These are phyloP conservation scores for Alternaria viburni DNA, from an alignment of 2,329 filamentous ascomycete species.

Conservation along the genomic window DNA sequence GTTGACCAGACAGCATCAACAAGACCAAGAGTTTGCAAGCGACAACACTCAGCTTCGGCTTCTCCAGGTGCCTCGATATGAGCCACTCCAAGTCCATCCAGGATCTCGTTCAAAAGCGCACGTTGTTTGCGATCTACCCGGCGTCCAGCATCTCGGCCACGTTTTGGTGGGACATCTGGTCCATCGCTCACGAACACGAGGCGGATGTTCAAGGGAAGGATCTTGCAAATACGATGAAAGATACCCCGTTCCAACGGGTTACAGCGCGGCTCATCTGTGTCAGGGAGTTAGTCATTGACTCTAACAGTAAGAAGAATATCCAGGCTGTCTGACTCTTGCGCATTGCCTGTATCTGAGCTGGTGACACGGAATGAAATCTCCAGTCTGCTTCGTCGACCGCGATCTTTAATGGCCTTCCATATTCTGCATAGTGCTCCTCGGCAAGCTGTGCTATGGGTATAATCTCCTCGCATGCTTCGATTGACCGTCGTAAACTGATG, in stretches of 20 bases:
- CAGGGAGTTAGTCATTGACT: too few species aligned
- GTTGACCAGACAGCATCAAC: constrained; percentile 57
- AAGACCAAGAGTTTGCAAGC: constrained; percentile 47
- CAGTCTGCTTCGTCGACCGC: constrained; percentile 53
- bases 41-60: constrained; percentile 54
- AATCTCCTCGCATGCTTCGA: constrained; percentile 44
- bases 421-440: constrained; percentile 39
- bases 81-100: constrained; percentile 47
- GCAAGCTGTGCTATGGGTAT: constrained; percentile 44
- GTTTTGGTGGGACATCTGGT: constrained; percentile 49
- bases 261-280: too few species aligned
- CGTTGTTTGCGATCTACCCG: constrained; percentile 20
- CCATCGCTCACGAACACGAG: constrained; percentile 63
- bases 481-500: too few species aligned
- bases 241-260: constrained; percentile 20
- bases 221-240: constrained; percentile 50
- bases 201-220: constrained; percentile 58
- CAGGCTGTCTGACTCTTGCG: too few species aligned
- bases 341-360: constrained; percentile 10
- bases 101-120: not conserved
- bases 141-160: constrained; percentile 42
- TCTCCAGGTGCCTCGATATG: constrained; percentile 54
- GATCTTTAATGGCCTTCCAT: constrained; percentile 47
- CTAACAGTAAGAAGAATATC: too few species aligned
- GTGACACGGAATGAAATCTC: constrained; percentile 49